Conservation (phyloP, 2,329 filamentous ascomycete genomes). For the Hysterium pulicare region DNA sequence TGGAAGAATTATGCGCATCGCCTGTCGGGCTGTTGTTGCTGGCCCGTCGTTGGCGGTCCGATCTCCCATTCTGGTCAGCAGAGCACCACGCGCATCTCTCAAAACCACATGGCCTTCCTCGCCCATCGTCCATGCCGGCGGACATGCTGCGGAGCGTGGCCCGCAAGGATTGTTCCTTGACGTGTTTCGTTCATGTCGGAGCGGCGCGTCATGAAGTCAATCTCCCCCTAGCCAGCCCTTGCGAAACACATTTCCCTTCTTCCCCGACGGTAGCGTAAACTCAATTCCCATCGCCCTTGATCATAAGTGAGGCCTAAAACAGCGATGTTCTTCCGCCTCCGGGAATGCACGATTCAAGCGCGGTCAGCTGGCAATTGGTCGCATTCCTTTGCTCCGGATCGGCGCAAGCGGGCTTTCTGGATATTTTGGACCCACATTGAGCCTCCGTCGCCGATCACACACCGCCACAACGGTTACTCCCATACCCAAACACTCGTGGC, state of each 20-base stretch:
- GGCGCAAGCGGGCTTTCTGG: neutral
- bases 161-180: no score
- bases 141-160: no score
- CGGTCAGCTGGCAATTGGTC: neutral
- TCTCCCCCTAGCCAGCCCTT: no score
- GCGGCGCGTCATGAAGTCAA: no score
- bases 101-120: no score
- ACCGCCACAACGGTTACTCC: no score
- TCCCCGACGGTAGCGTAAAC: neutral
- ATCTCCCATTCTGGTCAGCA: neutral
- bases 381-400: constrained; percentile 4
- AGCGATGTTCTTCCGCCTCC: neutral
- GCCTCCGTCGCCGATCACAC: no score
- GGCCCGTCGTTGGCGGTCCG: neutral
- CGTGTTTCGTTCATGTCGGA: no score
- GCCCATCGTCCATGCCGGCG: no score
- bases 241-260: neutral
- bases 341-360: neutral
- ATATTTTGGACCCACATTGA: no score
- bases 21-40: neutral
- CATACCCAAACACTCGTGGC: no score
- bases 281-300: neutral
- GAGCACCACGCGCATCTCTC: neutral
- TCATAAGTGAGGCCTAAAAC: neutral
- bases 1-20: neutral